Conservation (phyloP, 1,284 basidiomycete species). For the Sanguinoderma infundibulare region DNA sequence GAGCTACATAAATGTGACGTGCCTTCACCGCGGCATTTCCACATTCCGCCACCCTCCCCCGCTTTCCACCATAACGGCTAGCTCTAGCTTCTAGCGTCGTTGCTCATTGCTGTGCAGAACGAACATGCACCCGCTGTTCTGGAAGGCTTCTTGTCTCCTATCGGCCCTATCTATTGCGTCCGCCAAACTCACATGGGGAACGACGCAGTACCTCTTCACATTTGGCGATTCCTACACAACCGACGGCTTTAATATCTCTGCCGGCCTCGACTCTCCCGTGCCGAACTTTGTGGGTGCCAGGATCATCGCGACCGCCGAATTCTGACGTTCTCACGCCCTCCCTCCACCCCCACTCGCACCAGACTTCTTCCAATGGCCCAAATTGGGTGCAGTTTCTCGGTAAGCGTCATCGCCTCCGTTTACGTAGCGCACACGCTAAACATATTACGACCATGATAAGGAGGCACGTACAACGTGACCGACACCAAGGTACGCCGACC, state of each 20-base stretch:
- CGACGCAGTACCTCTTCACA: slow-evolving; percentile 49
- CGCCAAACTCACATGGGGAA: slow-evolving; percentile 36
- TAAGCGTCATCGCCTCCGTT: slow-evolving; percentile 30
- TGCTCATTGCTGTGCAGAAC: slow-evolving; percentile 15
- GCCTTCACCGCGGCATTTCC: not conserved
- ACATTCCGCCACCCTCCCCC: not conserved
- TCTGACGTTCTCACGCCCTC: slow-evolving; percentile 21
- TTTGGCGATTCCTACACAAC: slow-evolving; percentile 63
- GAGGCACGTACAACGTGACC: slow-evolving; percentile 57
- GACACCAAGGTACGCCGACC: slow-evolving; percentile 46
- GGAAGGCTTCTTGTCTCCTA: slow-evolving; percentile 18
- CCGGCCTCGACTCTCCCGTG: slow-evolving; percentile 55
- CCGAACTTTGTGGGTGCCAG: slow-evolving; percentile 54
- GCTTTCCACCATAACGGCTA: slow-evolving; percentile 1
- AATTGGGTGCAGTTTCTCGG: slow-evolving; percentile 66
- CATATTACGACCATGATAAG: slow-evolving; percentile 26
- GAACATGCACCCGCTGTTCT: slow-evolving; percentile 23
- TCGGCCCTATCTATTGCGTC: slow-evolving; percentile 23
- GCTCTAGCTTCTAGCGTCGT: slow-evolving; percentile 13
- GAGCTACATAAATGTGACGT: slow-evolving; percentile 8
- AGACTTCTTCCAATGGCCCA: slow-evolving; percentile 65
- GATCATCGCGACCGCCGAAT: slow-evolving; percentile 10
- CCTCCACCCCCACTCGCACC: slow-evolving; percentile 14
- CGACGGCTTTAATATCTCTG: slow-evolving; percentile 62
- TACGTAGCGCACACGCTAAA: slow-evolving; percentile 11